Conservation (phyloP, 2,329 filamentous ascomycete species). For the Scleromitrula shiraiana region DNA sequence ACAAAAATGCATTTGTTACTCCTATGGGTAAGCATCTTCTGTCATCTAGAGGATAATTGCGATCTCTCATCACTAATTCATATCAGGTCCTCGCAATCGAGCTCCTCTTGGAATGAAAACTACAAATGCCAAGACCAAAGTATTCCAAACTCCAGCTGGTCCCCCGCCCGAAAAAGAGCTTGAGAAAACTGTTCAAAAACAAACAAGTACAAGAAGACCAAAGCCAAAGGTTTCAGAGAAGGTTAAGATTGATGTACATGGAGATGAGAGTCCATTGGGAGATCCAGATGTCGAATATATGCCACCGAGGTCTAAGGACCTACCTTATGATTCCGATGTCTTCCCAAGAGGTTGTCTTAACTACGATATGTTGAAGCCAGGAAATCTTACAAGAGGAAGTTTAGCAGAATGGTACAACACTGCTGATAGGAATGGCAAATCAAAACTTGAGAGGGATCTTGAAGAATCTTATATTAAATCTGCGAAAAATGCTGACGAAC, state of each 20-base stretch:
- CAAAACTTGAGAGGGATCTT: constrained; percentile 52
- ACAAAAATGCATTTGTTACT: constrained; percentile 63
- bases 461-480: constrained; percentile 36
- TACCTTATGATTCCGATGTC: constrained; percentile 62
- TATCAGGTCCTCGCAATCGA: constrained; percentile 48
- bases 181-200: constrained; percentile 51
- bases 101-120: constrained; percentile 90
- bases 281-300: constrained; percentile 80
- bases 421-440: constrained; percentile 60
- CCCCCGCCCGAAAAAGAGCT: constrained; percentile 50
- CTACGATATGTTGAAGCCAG: constrained; percentile 48
- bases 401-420: constrained; percentile 40
- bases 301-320: constrained; percentile 61
- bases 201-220: constrained; percentile 48
- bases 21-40: constrained; percentile 54
- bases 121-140: constrained; percentile 80
- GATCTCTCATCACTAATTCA: background rate
- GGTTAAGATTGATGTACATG: constrained; percentile 57
- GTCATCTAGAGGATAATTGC: constrained; percentile 30
- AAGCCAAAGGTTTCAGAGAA: constrained; percentile 44
- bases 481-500: constrained; percentile 53
- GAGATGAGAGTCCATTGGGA: constrained; percentile 40
- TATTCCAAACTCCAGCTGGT: constrained; percentile 57
- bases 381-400: constrained; percentile 48
- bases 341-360: constrained; percentile 51